Base-by-base conservation (phyloP, 495 filamentous ascomycete genomes). In the Aspergillus nidulans region DNA sequence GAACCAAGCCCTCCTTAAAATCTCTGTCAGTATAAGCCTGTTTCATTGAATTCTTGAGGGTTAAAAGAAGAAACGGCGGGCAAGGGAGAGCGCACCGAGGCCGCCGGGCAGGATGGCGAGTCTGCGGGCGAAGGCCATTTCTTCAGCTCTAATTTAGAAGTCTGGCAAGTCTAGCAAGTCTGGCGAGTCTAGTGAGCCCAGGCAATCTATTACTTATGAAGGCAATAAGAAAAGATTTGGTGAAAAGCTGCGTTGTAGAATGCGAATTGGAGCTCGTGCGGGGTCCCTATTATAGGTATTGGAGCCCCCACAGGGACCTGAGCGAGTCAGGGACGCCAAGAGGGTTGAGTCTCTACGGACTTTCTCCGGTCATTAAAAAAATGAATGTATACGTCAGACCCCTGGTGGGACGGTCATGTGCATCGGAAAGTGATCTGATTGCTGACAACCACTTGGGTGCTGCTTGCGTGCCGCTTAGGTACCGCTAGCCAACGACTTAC, bases 61-160 rank as follows among this genome's bases (percentile, higher is more conserved):
- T 6, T 34, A 13, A 34, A 30, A 34, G 18, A 23, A 30, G 19
- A 19, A 40, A 28, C 26, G 1, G 28, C 19, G 51, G 10, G n/a
- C 32, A 3, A 18, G 20, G 3, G 8, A 10, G 18, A 20, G n/a
- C 59, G 38, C 70, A 74, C 71, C 69, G 49, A 74, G 56, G 5
- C 71, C 71, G 44, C 71, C 71, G 4, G 71, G 71, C 39, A 74
- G 65, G 44, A 74, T 71, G 3, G 71, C 71, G 34, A 74, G 19
- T 25, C 47, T 36, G 20, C 32, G 19, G 3, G 47, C 47, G 32
- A 49, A 39, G 19, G 47, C 30, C 47, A 49, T 49, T n/a, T n/a
- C n/a, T n/a, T n/a, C n/a, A n/a, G n/a, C n/a, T n/a, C n/a, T n/a
- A n/a, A n/a, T n/a, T n/a, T n/a, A n/a, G n/a, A n/a, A n/a, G n/a